Conservation (phyloP, 495 filamentous ascomycete genomes). For the Penicillium ochrochloron region DNA sequence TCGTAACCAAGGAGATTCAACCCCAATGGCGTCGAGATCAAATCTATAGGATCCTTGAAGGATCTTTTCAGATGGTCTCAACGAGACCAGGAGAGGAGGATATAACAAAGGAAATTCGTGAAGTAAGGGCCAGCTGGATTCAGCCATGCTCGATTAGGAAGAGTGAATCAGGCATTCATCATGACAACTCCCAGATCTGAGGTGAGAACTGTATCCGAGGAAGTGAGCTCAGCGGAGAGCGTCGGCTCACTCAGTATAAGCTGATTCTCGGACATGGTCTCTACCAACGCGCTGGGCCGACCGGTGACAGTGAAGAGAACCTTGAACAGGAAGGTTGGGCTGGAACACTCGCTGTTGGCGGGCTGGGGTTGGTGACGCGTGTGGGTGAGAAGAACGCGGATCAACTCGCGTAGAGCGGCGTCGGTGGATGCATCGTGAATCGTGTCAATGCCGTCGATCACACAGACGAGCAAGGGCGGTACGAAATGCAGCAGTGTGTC, state of each 20-base stretch:
- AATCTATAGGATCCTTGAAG: constrained; percentile 21
- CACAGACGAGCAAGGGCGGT: constrained; percentile 49
- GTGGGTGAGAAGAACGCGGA: constrained; percentile 45
- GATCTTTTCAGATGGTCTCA: constrained; percentile 16
- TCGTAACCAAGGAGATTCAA: constrained; percentile 3
- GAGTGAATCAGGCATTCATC: constrained; percentile 43
- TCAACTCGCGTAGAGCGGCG: constrained; percentile 39
- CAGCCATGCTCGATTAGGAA: neutral
- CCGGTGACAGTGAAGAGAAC: constrained; percentile 49
- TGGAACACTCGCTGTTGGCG: constrained; percentile 29
- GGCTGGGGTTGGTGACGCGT: constrained; percentile 36
- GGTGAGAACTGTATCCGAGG: constrained; percentile 32
- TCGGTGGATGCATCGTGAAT: constrained; percentile 47
- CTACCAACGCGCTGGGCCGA: constrained; percentile 40
- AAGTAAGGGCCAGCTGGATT: neutral
- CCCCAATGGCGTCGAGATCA: constrained; percentile 11
- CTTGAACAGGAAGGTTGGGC: constrained; percentile 43
- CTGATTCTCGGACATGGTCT: constrained; percentile 46
- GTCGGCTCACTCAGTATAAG: constrained; percentile 40
- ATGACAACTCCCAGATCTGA: constrained; percentile 43
- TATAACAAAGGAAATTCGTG: constrained; percentile 29
- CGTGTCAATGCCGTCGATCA: constrained; percentile 48
- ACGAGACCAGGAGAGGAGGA: constrained; percentile 11
- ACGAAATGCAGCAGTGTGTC: constrained; percentile 46
- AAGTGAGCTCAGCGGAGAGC: constrained; percentile 23